Evolutionary conservation across 768 basidiomycete species (phyloP), one percentile per base, ranked within the genome.

Genomic region (Leccinum pellstonianum): DNA sequence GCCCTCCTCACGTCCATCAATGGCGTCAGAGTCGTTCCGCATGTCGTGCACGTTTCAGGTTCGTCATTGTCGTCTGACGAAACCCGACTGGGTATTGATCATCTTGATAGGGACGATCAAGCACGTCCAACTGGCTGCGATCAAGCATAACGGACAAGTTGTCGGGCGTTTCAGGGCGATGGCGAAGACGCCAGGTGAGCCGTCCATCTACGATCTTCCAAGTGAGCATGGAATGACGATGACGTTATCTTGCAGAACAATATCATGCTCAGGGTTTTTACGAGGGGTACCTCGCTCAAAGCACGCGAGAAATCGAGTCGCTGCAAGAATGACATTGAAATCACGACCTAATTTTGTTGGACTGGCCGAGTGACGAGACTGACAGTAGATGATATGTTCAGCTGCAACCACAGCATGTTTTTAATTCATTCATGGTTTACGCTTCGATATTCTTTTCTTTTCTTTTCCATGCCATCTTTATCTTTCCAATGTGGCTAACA

Each of bases 11-110:
- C 38, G 11, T 9, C 38, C 17, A 17, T 38, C 1, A 38, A 17
- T 17, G 15, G 17, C 11, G 38, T 38, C 17, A 17, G 17, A 38
- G 38, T 38, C 38, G 38, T 38, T 38, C 38, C 38, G 0, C 81
- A 90, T 61, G 87, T 95, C 5, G 77, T 95, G 0, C 91, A 91
- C 65, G 77, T 93, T 14, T 91, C 91, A 52, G 92, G 92, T 91
- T 55, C 33, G 82, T 72, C 41, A 19, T 19, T 23, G 6, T 56
- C 46, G n/a, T 51, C 9, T 31, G 19, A n/a, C 23, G 29, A 21
- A 46, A 25, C n/a, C 12, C 33, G 10, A 9, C 17, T n/a, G 38
- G 35, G 17, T n/a, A 41, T 9, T 41, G 17, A 41, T 41, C 17
- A 41, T 14, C 10, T 35, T 43, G 35, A 52, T 60, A 94, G 93